A percentile compares a stretch with the other conserved stretches of the same genome.
Conservation (phyloP, 2,329 filamentous ascomycete species). For the Sarocladiaceae sp. region DNA sequence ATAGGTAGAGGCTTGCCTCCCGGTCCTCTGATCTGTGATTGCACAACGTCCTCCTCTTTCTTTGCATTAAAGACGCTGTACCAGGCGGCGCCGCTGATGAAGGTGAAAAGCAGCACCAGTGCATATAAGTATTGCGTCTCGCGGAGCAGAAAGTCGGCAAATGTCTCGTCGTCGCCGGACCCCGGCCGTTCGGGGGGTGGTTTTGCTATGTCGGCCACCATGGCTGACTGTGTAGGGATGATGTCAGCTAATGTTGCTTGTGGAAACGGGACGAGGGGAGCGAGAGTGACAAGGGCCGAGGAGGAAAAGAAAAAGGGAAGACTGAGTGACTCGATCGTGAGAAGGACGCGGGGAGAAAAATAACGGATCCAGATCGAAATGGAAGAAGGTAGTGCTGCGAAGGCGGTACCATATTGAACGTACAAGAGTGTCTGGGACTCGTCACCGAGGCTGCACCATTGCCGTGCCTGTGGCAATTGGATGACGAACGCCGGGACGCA, state of each 20-base stretch:
- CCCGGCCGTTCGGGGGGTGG: conserved; percentile 20
- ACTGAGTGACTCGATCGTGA: too few relatives aligned
- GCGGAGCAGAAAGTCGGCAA: conserved; percentile 35
- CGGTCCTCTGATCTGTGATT: conserved; percentile 60
- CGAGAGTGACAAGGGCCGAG: neutral
- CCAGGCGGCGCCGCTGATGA: conserved; percentile 43
- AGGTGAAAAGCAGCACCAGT: conserved; percentile 43
- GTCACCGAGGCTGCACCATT: conserved; percentile 32
- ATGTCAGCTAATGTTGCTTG: conserved; percentile 7
- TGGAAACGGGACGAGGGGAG: neutral
- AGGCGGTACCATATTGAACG: conserved; percentile 9
- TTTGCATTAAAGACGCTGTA: conserved; percentile 48
- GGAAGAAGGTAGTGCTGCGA: neutral
- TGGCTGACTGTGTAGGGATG: conserved; percentile 24
- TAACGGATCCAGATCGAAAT: neutral
- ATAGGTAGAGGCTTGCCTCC: conserved; percentile 81
- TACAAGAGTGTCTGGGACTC: conserved; percentile 19
- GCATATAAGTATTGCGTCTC: conserved; percentile 46
- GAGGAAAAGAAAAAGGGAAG: neutral
- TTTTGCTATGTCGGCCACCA: conserved; percentile 28
- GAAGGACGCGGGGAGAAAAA: neutral
- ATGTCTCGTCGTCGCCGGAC: conserved; percentile 17
- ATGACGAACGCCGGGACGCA: neutral
- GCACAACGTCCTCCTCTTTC: conserved; percentile 39
- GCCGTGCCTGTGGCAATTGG: conserved; percentile 31